These are phyloP conservation scores for Rhododendron kiyosumense DNA, from an alignment of 148 eudicot species.

Conservation along the genomic window DNA sequence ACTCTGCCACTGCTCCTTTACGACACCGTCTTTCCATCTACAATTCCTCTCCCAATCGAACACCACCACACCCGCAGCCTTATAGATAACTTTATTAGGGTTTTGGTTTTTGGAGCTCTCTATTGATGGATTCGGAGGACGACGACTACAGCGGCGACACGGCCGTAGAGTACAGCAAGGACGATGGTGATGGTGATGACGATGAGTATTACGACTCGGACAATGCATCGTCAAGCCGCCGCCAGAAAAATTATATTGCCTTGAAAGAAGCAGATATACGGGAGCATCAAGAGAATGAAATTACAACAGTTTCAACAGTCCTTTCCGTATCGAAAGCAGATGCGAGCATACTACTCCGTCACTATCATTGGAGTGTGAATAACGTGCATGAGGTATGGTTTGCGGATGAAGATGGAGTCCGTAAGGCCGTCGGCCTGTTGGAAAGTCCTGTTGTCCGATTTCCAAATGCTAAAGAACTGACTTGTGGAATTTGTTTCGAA, in stretches of 20 bases:
- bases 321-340: slow-evolving; percentile 57
- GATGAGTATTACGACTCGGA: slow-evolving; percentile 33
- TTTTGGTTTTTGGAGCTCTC: neutral
- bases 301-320: slow-evolving; percentile 50
- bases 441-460: slow-evolving; percentile 24
- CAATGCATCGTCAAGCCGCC: slow-evolving; percentile 12
- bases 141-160: slow-evolving; percentile 40
- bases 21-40: slow-evolving; percentile 44
- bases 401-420: slow-evolving; percentile 58
- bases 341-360: slow-evolving; percentile 66
- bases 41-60: slow-evolving; percentile 38
- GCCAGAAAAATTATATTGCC: slow-evolving; percentile 34
- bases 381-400: slow-evolving; percentile 76
- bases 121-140: slow-evolving; percentile 51
- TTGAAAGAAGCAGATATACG: slow-evolving; percentile 52
- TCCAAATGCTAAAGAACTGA: slow-evolving; percentile 16
- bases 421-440: slow-evolving; percentile 49
- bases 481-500: slow-evolving; percentile 44
- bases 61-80: slow-evolving; percentile 15
- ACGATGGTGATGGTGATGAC: neutral
- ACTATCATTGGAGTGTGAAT: slow-evolving; percentile 67
- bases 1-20: too few relatives aligned
- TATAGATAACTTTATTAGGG: neutral
- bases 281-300: slow-evolving; percentile 57
- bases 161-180: slow-evolving; percentile 23